Evolutionary conservation across 164 flowering plant genomes (phyloP), one percentile per base, ranked within the genome.

Genomic region (Taxillus chinensis): DNA sequence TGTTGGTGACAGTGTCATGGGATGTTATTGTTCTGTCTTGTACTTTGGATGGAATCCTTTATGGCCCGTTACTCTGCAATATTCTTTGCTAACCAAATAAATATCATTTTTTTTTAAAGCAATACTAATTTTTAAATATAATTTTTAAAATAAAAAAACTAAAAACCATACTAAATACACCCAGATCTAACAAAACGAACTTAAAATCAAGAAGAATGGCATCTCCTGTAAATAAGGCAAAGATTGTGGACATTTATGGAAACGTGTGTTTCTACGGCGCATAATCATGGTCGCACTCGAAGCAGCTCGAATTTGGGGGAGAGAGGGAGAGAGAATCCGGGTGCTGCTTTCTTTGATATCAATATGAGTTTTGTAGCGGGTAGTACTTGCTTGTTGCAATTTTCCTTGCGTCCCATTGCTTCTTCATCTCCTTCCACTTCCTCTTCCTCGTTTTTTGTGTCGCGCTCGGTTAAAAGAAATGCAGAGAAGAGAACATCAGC

Each of bases 341-440:
- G 10, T n/a, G 10, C 39, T 37, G 16, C 39, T 54, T 8, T 9
- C 39, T 14, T 13, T 12, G 4, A 6, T 4, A 2, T 54, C 57
- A 27, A 8, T 11, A 54, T 54, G 57, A 9, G 57, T 39, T 54
- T 54, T 75, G 72, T 6, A 9, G 62, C 66, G 59, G 83, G 77
- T 54, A 77, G 77, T 71, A 67, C 75, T 68, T 75, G 75, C 71
- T 59, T 67, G 39, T 45, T 61, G 37, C 78, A 74, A 5, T 51
- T 73, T 59, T 77, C 68, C 1, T 57, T 67, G 45, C 41, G 15
- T 39, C 71, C 58, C 50, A 46, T 69, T 55, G 67, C 74, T 38
- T 63, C 72, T 41, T 58, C 58, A 48, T 67, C 64, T 42, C 51
- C 55, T 39, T 64, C 64, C 17, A 58, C 66, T n/a, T 41, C 55